Conservation (phyloP, 805 yeast species). For the Candida dajiaensis region DNA sequence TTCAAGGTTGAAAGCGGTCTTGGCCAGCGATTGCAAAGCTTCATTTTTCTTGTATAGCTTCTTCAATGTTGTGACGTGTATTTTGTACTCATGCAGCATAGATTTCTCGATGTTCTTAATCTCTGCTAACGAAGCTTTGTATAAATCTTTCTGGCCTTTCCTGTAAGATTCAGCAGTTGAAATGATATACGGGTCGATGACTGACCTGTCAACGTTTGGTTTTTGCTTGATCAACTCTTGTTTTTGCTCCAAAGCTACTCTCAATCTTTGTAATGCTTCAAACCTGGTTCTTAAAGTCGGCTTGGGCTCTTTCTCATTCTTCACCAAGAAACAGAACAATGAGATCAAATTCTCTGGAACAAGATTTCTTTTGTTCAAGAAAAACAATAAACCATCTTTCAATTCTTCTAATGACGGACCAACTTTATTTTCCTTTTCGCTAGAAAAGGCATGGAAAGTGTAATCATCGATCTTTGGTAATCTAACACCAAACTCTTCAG, state of each 20-base stretch:
- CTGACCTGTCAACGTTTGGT: constrained; percentile 1
- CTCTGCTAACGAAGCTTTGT: constrained; percentile 36
- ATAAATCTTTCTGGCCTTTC: constrained; percentile 42
- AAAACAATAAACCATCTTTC: constrained; percentile 28
- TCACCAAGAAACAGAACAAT: constrained; percentile 25
- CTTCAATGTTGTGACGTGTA: constrained; percentile 41
- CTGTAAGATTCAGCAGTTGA: constrained; percentile 38
- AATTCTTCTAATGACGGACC: constrained; percentile 8
- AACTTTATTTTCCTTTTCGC: constrained; percentile 11
- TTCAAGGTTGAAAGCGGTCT: constrained; percentile 40
- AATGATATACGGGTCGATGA: constrained; percentile 18
- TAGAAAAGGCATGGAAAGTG: constrained; percentile 32
- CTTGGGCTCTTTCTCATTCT: constrained; percentile 30
- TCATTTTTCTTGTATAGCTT: constrained; percentile 47
- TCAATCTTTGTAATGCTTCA: constrained; percentile 50
- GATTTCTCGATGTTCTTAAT: constrained; percentile 47
- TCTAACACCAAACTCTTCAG: constrained; percentile 32
- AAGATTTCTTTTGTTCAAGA: constrained; percentile 23
- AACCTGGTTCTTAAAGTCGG: constrained; percentile 47
- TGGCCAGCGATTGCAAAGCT: constrained; percentile 40
- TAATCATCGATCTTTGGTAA: constrained; percentile 34
- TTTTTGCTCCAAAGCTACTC: constrained; percentile 50
- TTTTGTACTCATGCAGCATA: constrained; percentile 37
- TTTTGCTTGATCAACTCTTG: constrained; percentile 19
- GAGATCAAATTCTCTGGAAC: constrained; percentile 22